Evolutionary conservation across 495 filamentous ascomycete genomes (phyloP).

Genomic region (Annulohypoxylon moriforme): DNA sequence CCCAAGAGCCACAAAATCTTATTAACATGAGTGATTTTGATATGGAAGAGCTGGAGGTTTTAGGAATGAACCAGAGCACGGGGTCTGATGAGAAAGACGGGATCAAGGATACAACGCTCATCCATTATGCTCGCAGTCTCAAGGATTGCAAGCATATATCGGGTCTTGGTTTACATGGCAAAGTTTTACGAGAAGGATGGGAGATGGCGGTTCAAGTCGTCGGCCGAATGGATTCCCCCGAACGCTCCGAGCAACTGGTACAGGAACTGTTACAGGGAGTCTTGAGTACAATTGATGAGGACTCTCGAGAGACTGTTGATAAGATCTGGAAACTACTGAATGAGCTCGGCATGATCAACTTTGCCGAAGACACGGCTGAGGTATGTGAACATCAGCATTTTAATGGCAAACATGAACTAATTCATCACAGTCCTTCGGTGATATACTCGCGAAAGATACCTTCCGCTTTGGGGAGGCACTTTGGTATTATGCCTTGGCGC

Average conservation of each 20-base stretch:
- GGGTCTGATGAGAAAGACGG: slow-evolving; percentile 60
- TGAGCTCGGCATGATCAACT: slow-evolving; percentile 73
- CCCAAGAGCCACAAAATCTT: slow-evolving; percentile 57
- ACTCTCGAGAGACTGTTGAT: slow-evolving; percentile 75
- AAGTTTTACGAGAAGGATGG: slow-evolving; percentile 75
- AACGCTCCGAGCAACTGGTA: slow-evolving; percentile 73
- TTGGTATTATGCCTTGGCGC: slow-evolving; percentile 86
- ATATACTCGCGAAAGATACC: slow-evolving; percentile 71
- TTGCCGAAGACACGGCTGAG: slow-evolving; percentile 79
- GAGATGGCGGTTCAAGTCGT: slow-evolving; percentile 83
- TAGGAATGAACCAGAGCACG: slow-evolving; percentile 59
- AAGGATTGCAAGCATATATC: slow-evolving; percentile 56
- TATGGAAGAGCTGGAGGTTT: slow-evolving; percentile 65
- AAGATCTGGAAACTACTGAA: slow-evolving; percentile 77
- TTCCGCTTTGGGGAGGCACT: slow-evolving; percentile 83
- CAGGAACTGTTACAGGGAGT: slow-evolving; percentile 64
- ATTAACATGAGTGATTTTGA: slow-evolving; percentile 60
- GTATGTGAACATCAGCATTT: slow-evolving; percentile 61
- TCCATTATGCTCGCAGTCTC: slow-evolving; percentile 75
- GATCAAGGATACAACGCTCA: slow-evolving; percentile 76
- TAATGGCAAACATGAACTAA: slow-evolving; percentile 42
- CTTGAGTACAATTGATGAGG: slow-evolving; percentile 70
- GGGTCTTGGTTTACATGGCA: slow-evolving; percentile 44
- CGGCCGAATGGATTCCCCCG: slow-evolving; percentile 74
- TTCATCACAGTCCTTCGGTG: slow-evolving; percentile 76